These are phyloP conservation scores for Lasiodiplodia theobromae DNA, from an alignment of 2,329 filamentous ascomycete genomes.

Conservation along the genomic window DNA sequence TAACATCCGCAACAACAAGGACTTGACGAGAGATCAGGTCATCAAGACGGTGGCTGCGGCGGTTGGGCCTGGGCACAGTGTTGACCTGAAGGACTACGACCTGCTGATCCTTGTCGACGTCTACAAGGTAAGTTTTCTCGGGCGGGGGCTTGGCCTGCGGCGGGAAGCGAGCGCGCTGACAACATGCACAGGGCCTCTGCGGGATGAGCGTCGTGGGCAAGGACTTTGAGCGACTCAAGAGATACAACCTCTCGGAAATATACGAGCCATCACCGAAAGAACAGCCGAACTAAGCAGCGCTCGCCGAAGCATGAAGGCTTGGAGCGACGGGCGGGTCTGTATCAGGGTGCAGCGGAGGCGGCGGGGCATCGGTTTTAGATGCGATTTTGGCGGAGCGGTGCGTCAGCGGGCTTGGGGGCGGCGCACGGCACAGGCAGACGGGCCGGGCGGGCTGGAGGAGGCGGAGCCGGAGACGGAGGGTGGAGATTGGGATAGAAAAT, in stretches of 20 bases:
- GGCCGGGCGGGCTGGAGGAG: conserved; percentile 8
- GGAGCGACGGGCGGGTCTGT: conserved; percentile 5
- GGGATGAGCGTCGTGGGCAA: conserved; percentile 80
- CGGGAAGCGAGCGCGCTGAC: conserved; percentile 31
- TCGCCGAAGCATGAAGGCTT: conserved; percentile 5
- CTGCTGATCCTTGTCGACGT: conserved; percentile 81
- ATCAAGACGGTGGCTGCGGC: conserved; percentile 74
- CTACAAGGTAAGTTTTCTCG: conserved; percentile 68
- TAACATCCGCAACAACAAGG: conserved; percentile 76
- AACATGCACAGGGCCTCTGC: conserved; percentile 66
- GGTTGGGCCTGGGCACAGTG: conserved; percentile 73
- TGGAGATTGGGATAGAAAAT: conserved; percentile 22
- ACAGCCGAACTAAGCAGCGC: conserved; percentile 32
- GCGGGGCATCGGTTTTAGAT: conserved; percentile 11
- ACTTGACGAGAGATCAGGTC: conserved; percentile 70
- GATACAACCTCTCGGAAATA: conserved; percentile 79
- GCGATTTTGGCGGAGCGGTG: neutral
- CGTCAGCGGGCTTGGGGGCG: conserved; percentile 2
- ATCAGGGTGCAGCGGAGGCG: conserved; percentile 16
- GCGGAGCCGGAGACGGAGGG: conserved; percentile 14
- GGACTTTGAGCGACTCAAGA: conserved; percentile 76
- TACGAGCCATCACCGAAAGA: conserved; percentile 60
- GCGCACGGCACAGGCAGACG: conserved; percentile 10
- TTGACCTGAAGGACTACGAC: conserved; percentile 79
- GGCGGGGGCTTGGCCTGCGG: neutral